These are phyloP conservation scores for Sporothrix curviconia DNA, from an alignment of 2,329 filamentous ascomycete genomes.

Conservation along the genomic window DNA sequence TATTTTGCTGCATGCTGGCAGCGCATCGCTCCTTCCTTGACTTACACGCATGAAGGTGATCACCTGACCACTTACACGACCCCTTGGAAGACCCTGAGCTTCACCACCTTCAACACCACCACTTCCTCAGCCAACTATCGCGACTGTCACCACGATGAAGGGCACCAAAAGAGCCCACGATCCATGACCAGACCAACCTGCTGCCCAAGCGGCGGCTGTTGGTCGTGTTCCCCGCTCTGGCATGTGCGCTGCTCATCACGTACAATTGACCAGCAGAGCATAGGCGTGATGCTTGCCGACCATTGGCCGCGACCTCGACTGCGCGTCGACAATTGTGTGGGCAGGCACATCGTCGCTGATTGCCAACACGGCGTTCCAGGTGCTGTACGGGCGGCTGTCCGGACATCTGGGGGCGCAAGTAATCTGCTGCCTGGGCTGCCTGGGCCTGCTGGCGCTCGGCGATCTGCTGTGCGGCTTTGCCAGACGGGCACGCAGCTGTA, in stretches of 20 bases:
- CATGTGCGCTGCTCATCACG: conserved; percentile 46
- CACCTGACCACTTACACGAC: background rate
- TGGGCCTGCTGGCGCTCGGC: conserved; percentile 46
- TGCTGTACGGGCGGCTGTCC: conserved; percentile 57
- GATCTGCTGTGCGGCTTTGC: conserved; percentile 55
- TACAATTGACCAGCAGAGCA: conserved; percentile 53
- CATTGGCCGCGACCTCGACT: conserved; percentile 36
- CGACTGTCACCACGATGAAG: background rate
- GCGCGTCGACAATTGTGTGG: conserved; percentile 48
- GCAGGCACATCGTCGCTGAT: conserved; percentile 48
- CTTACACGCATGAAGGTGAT: too few species aligned
- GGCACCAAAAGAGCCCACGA: background rate
- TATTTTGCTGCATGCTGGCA: background rate
- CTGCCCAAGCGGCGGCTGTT: conserved; percentile 44
- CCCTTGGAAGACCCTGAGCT: too few species aligned
- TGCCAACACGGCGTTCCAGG: conserved; percentile 56
- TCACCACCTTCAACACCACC: background rate
- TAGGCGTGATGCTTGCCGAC: conserved; percentile 46
- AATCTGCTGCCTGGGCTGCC: conserved; percentile 47
- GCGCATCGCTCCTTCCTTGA: too few species aligned
- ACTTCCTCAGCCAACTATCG: background rate
- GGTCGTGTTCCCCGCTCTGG: conserved; percentile 45
- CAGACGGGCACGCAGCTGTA: conserved; percentile 50
- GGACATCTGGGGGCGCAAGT: conserved; percentile 55
- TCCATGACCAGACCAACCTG: conserved; percentile 44